Evolutionary conservation across 1,284 basidiomycete species (phyloP), one percentile per base, ranked within the genome.

Genomic region (Cutaneotrichosporon sp.): DNA sequence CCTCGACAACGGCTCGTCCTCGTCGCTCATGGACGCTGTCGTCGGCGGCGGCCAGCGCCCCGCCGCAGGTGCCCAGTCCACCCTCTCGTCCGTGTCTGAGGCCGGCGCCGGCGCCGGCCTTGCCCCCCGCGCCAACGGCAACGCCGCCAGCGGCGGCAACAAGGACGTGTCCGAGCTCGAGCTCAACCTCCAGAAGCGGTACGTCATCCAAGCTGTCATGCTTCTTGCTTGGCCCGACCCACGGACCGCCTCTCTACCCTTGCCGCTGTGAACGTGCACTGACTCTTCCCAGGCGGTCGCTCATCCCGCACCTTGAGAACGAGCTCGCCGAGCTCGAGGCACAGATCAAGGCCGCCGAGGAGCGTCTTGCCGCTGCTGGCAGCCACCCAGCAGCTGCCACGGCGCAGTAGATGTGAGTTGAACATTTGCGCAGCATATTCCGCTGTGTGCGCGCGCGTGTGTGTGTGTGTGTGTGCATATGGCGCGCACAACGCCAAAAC

Each of bases 281-380:
- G 37, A 52, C 43, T 14, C 21, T 10, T 7, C 10, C 12, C 51
- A 73, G 69, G 20, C 60, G 63, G 22, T 68, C 68, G 4, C 60
- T 69, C 26, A 62, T 71, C 43, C 70, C 69, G 7, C 64, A 67
- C 40, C 64, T 73, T 41, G 68, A 69, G 54, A 60, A 55, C 35
- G 62, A 72, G 53, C 60, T 74, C 33, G 67, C 68, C n/a, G 62
- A 60, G 30, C 64, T 74, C 46, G 67, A 74, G 46, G 69, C 69
- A 4, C 63, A 66, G 56, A 68, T 74, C 59, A 71, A 67, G 55
- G 70, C 63, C 4, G 65, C 70, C 39, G 70, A 73, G 55, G 70
- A 70, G 49, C 54, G 67, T 8, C 56, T 70, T 21, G 48, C 51
- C 17, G 59, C 37, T 4, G 26, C 38, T 4, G 17, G 43, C 43